These are phyloP conservation scores for Lumnitzera littorea DNA, from an alignment of 345 rosid species.

Conservation along the genomic window DNA sequence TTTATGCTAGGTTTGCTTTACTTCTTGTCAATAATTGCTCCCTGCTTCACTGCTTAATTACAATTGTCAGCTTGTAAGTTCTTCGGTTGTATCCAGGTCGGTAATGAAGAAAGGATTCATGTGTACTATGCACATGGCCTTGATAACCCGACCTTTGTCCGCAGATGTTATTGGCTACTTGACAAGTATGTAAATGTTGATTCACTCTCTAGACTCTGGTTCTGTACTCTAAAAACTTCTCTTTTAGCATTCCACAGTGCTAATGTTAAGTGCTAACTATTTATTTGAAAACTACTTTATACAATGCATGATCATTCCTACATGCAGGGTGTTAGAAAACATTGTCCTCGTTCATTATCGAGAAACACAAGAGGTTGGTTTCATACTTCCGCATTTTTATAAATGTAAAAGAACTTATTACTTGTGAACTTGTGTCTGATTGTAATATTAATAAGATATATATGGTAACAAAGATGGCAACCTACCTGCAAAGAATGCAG, in stretches of 20 bases:
- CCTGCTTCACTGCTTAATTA: no score
- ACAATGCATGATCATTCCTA: background rate
- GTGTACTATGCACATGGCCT: slow-evolving; percentile 98
- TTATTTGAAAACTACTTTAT: no score
- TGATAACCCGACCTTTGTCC: slow-evolving; percentile 85
- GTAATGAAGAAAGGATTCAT: slow-evolving; percentile 93
- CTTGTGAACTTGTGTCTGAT: background rate
- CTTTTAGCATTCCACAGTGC: no score
- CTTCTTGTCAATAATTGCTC: no score
- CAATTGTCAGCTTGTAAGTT: background rate
- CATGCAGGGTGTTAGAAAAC: slow-evolving; percentile 71
- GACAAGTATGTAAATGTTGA: slow-evolving; percentile 55
- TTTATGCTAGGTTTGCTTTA: no score
- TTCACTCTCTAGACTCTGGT: slow-evolving; percentile 2
- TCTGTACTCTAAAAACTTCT: background rate
- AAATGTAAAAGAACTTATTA: background rate
- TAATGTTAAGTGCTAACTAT: no score
- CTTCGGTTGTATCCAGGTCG: slow-evolving; percentile 45
- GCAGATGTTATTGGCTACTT: slow-evolving; percentile 98
- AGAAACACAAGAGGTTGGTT: slow-evolving; percentile 79
- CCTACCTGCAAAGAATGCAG: no score
- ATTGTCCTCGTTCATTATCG: slow-evolving; percentile 99
- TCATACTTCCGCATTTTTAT: background rate
- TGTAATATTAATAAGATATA: background rate
- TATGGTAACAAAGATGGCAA: no score